Evolutionary conservation across 192 early-diverging fungal species (phyloP), one percentile per base, ranked within the genome.

Genomic region (Dissophora globulifera): DNA sequence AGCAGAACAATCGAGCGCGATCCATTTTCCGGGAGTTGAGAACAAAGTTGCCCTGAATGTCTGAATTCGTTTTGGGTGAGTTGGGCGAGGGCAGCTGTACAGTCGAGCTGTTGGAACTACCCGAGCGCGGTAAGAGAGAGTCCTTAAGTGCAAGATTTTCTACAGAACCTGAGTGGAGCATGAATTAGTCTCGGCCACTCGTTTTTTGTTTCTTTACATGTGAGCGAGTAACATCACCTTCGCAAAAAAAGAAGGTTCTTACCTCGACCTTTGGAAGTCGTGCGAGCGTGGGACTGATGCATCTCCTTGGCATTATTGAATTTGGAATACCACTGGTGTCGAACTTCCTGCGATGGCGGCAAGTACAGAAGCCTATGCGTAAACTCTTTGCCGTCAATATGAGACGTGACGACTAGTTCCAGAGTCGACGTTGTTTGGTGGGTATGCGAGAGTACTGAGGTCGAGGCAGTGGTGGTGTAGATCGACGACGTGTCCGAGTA

Each of bases 281-380:
- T 43, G 11, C 54, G 47, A n/a, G 69, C 41, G 2, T 62, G 52
- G 15, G 47, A 0, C 19, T 58, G 55, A 13, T 63, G 29, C 29
- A 63, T n/a, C 40, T 63, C 69, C 23, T 72, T 72, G 8, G 30
- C 54, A 19, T 60, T 25, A 51, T 72, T 72, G 30, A 72, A 72
- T 27, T 72, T 72, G 32, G 60, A 42, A 25, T 62, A 72, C 69
- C 69, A 72, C 16, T 57, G 69, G 42, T 72, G 69, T 0, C 69
- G 69, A 6, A 63, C 69, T 27, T 72, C 69, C n/a, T 62, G 69
- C 7, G 69, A 72, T 9, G 69, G 69, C 26, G 69, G 69, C 12
- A 72, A 43, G 20, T 62, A 72, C 29, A 72, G 38, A 1, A 72
- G 40, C 15, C 69, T 51, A 16, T 72, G 53, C 0, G 69, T 72